Evolutionary conservation across 768 basidiomycete genomes (phyloP).

Genomic region (Auricularia cornea): DNA sequence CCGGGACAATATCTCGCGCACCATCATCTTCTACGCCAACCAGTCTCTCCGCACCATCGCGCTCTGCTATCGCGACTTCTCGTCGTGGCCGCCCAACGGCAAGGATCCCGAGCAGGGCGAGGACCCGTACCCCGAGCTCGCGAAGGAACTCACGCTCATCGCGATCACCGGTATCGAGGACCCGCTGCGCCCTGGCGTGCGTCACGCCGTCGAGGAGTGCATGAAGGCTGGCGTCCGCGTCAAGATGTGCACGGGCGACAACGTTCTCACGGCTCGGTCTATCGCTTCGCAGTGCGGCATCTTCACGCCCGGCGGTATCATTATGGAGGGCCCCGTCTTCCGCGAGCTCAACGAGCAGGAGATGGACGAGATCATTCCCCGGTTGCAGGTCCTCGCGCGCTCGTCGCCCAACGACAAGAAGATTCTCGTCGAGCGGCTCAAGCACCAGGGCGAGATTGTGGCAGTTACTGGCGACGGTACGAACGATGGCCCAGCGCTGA

Average conservation of each 20-base stretch:
- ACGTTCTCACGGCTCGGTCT: conserved; percentile 90
- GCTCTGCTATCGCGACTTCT: conserved; percentile 84
- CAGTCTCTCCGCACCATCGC: conserved; percentile 93
- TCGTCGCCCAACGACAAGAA: conserved; percentile 98
- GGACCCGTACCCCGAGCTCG: conserved; percentile 62
- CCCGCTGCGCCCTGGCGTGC: conserved; percentile 84
- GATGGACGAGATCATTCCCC: conserved; percentile 76
- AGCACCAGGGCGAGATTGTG: conserved; percentile 79
- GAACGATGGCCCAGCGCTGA: conserved; percentile 94
- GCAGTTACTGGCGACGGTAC: conserved; percentile 98
- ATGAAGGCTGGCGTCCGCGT: conserved; percentile 82
- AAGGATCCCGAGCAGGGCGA: conserved; percentile 32
- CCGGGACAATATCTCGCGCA: conserved; percentile 76
- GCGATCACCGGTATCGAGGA: conserved; percentile 95
- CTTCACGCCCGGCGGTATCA: conserved; percentile 84
- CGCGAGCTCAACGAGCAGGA: conserved; percentile 63
- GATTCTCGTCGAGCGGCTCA: conserved; percentile 80
- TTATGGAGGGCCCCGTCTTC: conserved; percentile 98
- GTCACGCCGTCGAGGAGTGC: conserved; percentile 81
- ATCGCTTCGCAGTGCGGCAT: conserved; percentile 96
- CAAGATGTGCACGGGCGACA: conserved; percentile 99
- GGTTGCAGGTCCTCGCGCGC: conserved; percentile 91
- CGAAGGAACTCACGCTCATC: conserved; percentile 70
- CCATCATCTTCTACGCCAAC: conserved; percentile 97
- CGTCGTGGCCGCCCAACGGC: conserved; percentile 71